phyloP scores from a whole-genome alignment of 148 eudicot genomes.

The Polygonum aviculare region DNA sequence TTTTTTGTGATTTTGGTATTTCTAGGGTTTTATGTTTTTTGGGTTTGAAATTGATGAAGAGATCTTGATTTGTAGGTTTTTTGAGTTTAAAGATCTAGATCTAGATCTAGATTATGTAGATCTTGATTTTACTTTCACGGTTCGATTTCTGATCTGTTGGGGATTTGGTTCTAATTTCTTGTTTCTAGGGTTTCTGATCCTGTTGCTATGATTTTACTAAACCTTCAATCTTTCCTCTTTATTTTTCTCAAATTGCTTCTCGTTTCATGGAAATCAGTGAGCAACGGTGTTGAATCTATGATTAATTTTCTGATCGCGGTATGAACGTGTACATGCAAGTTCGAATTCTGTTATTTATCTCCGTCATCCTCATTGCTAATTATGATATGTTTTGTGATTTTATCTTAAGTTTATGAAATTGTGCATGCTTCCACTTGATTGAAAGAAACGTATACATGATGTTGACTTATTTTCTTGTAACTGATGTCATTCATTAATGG shows the following conservation, averaged over 20 bases:
- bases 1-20: too few species aligned
- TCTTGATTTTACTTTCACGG: not conserved
- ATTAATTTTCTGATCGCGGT: not conserved
- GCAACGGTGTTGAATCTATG: not conserved
- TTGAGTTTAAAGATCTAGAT: too few species aligned
- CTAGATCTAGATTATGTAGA: too few species aligned
- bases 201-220: not conserved
- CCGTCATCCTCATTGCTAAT: not conserved
- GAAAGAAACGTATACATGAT: too few species aligned
- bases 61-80: too few species aligned
- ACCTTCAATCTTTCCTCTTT: not conserved
- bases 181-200: conserved; percentile 4
- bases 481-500: conserved; percentile 21
- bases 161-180: too few species aligned
- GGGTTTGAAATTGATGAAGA: too few species aligned
- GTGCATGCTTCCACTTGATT: not conserved
- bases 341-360: not conserved
- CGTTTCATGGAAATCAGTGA: not conserved
- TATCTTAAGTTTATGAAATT: not conserved
- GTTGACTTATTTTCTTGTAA: conserved; percentile 1
- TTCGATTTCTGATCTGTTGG: not conserved
- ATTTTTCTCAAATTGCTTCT: not conserved
- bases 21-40: too few species aligned
- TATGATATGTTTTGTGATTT: not conserved
- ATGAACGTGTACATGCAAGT: not conserved